Conservation (phyloP, 2,329 filamentous ascomycete species). For the Verticillium isaacii region DNA sequence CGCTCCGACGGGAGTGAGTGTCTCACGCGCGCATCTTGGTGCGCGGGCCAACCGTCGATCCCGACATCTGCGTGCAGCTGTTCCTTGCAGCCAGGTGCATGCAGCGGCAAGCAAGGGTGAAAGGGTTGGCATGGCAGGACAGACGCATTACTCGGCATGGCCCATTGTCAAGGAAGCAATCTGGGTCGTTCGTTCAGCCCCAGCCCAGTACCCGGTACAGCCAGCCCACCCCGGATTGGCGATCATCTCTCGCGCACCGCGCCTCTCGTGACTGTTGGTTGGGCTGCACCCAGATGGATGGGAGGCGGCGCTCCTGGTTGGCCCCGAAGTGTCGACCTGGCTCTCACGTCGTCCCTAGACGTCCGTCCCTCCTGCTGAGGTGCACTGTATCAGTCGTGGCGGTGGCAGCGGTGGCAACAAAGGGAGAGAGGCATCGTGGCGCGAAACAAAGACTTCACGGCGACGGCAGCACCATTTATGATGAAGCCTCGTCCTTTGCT, state of each 20-base stretch:
- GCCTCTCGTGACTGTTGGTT: background rate
- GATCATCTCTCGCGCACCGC: background rate
- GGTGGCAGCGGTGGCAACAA: background rate
- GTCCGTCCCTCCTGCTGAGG: too few species aligned
- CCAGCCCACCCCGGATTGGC: background rate
- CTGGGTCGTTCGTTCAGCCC: background rate
- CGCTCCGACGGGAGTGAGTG: background rate
- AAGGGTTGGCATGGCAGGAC: background rate
- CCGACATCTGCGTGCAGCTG: background rate
- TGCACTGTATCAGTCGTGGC: too few species aligned
- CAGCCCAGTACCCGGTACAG: background rate
- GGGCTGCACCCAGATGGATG: background rate
- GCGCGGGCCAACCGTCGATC: background rate
- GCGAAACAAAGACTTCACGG: background rate
- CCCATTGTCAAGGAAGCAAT: background rate
- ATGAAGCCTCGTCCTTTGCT: background rate
- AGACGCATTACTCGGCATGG: background rate
- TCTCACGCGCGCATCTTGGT: background rate
- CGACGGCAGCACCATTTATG: background rate
- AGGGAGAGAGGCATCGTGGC: background rate
- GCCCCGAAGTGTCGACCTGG: background rate
- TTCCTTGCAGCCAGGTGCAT: background rate
- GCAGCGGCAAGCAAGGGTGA: background rate
- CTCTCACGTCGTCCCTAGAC: background rate
- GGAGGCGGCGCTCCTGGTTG: background rate